Evolutionary conservation across 352 stramenopile species (phyloP), one percentile per base, ranked within the genome.

Genomic region (Phytophthora gonapodyides): DNA sequence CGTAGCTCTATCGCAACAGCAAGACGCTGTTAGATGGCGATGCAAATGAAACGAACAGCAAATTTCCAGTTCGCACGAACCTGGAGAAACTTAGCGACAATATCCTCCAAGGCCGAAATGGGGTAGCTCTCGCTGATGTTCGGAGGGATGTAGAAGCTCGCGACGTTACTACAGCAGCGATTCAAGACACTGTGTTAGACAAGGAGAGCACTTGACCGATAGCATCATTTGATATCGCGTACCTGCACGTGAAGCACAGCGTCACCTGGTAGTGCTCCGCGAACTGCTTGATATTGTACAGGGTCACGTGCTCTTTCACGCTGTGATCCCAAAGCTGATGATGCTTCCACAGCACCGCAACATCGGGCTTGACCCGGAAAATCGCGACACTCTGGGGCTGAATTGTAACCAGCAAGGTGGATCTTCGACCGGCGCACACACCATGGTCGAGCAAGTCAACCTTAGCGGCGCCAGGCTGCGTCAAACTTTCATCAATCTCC

Each of bases 241-340:
- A 93, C 84, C 82, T 93, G 80, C 80, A 91, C 1, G 87, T 93
- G 62, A 96, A 96, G 69, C 84, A 93, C 43, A 94, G 49, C 12
- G 85, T 89, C 17, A 94, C 82, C 61, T 96, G 87, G 53, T 94
- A 94, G 54, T 96, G 87, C 61, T 96, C 87, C 2, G 87, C 87
- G 43, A 96, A 94, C 61, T 96, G 87, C 61, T 91, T 92, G 64
- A 94, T 94, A 69, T 96, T 96, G 77, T 96, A 96, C 58, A 96
- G 64, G 24, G 87, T 90, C 57, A 94, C 83, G 35, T 96, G 87
- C 53, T 96, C 84, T 55, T 94, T 96, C 41, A 96, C 82, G 46
- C 78, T 93, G 64, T 94, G 85, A 19, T 96, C 84, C 87, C 87
- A 96, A 37, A 91, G 73, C 50, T 92, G 82, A 19, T 88, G 87